Base-by-base conservation (phyloP, 1,139 yeast genomes). In the Nakaseomyces delphensis region DNA sequence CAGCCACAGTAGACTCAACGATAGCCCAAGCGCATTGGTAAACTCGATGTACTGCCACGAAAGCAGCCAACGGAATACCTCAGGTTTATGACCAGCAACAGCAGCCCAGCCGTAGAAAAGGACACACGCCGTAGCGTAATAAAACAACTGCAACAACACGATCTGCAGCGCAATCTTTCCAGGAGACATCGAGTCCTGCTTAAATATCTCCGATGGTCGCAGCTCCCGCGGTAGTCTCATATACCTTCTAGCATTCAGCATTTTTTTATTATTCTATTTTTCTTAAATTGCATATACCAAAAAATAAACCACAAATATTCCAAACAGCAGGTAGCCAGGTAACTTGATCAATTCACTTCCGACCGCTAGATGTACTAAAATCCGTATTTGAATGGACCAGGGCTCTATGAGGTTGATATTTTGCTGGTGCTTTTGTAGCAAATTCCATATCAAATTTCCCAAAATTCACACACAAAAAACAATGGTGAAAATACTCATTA, bases 1-100 rank as follows among this genome's bases (percentile, higher is more conserved):
- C 11, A 89, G 68, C 96, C 96, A 89, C 48, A 87, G 63, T 11
- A 74, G 63, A 38, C 81, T 74, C 39, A 89, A 65, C 0, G 83
- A 77, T 59, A 87, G 68, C 0, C 97, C 97, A 63, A 83, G 67
- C 2, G 95, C 78, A 55, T 86, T 86, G 44, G 83, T 85, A 51
- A 79, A 69, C 9, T 86, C 71, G 3, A 89, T 76, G 32, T 76
- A 66, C 50, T 77, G 76, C 95, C 95, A 87, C 49, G 85, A 79
- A 53, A 87, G 83, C n/a, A 87, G 68, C 80, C 93, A 81, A 36
- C 69, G 48, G 20, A 45, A 46, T 23, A 57, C 73, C 13, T 79
- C 59, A 62, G 84, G 80, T 25, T 71, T 73, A 53, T 78, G 75
- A 0, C 91, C 91, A 36, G 77, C 69, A 14, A 83, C 57, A 41